phyloP scores from a whole-genome alignment of 768 basidiomycete species.

The Hygrophoropsis aurantiaca region DNA sequence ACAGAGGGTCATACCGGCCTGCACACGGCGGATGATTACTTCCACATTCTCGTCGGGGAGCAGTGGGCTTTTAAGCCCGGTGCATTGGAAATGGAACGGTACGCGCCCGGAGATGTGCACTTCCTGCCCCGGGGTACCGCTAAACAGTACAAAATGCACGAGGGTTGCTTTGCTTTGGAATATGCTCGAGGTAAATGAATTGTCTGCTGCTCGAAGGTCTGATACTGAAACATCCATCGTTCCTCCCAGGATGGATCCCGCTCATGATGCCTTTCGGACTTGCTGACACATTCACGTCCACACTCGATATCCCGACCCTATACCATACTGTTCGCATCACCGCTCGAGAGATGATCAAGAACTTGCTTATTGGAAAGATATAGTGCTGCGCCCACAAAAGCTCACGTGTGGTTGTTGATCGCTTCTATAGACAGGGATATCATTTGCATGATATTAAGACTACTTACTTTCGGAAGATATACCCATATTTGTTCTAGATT shows the following conservation, averaged over 20 bases:
- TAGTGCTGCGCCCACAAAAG: too few relatives aligned
- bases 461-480: background rate
- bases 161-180: conserved; percentile 94
- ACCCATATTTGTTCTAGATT: background rate
- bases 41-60: conserved; percentile 91
- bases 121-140: conserved; percentile 76
- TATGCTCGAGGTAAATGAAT: conserved; percentile 77
- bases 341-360: conserved; percentile 78
- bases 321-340: conserved; percentile 78
- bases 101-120: conserved; percentile 83
- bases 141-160: conserved; percentile 98
- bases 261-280: conserved; percentile 94
- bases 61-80: conserved; percentile 93
- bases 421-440: too few relatives aligned
- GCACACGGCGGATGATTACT: conserved; percentile 97
- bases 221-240: background rate
- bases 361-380: conserved; percentile 86
- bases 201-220: background rate
- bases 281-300: conserved; percentile 82
- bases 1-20: conserved; percentile 95
- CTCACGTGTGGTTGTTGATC: too few relatives aligned
- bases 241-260: conserved; percentile 88
- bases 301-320: conserved; percentile 82
- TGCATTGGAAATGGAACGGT: conserved; percentile 80
- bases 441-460: background rate